Percentiles rank a stretch among this genome's conserved stretches.
These are phyloP conservation scores for Lentinula aciculospora DNA, from an alignment of 768 basidiomycete genomes.

Conservation along the genomic window DNA sequence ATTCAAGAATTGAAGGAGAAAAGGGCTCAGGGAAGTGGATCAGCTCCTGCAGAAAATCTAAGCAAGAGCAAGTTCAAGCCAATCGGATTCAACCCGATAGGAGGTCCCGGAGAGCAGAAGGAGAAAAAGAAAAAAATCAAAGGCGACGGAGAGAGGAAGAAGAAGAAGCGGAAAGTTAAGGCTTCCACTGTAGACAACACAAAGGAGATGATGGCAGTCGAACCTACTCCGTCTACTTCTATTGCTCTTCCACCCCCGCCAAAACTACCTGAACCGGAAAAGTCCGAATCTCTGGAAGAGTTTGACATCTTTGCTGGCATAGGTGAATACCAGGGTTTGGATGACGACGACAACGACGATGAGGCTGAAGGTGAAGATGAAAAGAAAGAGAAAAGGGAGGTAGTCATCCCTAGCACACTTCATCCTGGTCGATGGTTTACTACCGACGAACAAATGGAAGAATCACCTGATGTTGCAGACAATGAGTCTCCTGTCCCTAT, in stretches of 20 bases:
- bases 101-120: constrained; percentile 25
- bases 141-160: constrained; percentile 44
- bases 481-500: constrained; percentile 8
- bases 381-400: constrained; percentile 5
- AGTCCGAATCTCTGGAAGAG: constrained; percentile 46
- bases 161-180: constrained; percentile 48
- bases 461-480: not conserved
- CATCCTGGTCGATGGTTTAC: constrained; percentile 39
- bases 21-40: constrained; percentile 27
- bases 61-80: constrained; percentile 46
- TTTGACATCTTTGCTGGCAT: constrained; percentile 86
- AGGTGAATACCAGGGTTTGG: constrained; percentile 75
- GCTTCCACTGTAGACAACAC: not conserved
- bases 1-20: constrained; percentile 68
- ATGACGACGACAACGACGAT: constrained; percentile 49
- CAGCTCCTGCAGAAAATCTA: constrained; percentile 18
- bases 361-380: constrained; percentile 31
- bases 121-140: constrained; percentile 48
- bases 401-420: not conserved
- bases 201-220: not conserved
- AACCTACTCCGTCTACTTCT: constrained; percentile 8
- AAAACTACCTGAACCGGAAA: constrained; percentile 14
- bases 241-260: constrained; percentile 17
- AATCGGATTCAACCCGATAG: constrained; percentile 66
- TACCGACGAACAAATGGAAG: constrained; percentile 18